Conservation (phyloP, 164 flowering plant genomes). For the Piper longum region DNA sequence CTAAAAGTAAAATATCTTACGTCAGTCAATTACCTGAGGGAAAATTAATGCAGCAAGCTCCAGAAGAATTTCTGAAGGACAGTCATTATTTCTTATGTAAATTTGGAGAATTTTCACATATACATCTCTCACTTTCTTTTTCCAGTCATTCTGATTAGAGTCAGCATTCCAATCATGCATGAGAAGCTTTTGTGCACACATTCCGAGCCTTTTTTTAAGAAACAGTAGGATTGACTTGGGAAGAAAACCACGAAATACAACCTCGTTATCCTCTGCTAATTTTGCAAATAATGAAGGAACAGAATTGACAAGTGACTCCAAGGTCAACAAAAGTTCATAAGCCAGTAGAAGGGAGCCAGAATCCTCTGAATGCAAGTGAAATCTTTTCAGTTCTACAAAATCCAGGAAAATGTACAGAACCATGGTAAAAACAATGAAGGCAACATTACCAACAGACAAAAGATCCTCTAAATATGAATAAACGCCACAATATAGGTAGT, state of each 20-base stretch:
- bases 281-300: constrained; percentile 19
- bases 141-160: constrained; percentile 31
- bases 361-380: constrained; percentile 19
- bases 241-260: constrained; percentile 9
- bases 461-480: constrained; percentile 46
- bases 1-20: too few relatives aligned
- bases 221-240: constrained; percentile 20
- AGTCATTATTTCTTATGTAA: constrained; percentile 42
- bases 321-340: constrained; percentile 46
- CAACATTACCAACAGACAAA: constrained; percentile 33
- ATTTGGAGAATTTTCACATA: constrained; percentile 47
- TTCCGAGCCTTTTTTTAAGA: constrained; percentile 36
- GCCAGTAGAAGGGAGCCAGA: constrained; percentile 51
- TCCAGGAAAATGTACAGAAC: too few relatives aligned
- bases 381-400: too few relatives aligned
- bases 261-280: constrained; percentile 17
- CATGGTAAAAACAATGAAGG: background rate
- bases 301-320: constrained; percentile 44
- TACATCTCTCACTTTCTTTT: constrained; percentile 46
- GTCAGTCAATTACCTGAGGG: constrained; percentile 38
- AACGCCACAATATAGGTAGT: constrained; percentile 50
- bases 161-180: constrained; percentile 33
- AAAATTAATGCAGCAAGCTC: constrained; percentile 55
- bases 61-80: constrained; percentile 42
- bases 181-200: constrained; percentile 42